Evolutionary conservation across 257 asterid species (phyloP).

Genomic region (Mentha longifolia): DNA sequence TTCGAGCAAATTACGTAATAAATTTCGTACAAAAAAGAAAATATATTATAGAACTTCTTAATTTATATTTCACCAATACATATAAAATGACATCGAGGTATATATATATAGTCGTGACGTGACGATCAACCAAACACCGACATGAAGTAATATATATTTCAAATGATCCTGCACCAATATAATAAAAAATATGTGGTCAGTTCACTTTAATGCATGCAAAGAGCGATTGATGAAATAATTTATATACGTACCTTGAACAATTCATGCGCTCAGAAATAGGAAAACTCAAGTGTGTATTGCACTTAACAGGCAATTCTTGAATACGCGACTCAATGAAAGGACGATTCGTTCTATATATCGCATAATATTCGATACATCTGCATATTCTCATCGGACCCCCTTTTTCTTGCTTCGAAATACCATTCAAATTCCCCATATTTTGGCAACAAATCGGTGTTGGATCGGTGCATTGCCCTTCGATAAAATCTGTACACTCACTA

Average conservation of each 20-base stretch:
- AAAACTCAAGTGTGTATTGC: constrained; percentile 44
- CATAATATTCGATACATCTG: constrained; percentile 40
- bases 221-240: not conserved
- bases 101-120: no score
- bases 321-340: constrained; percentile 29
- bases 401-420: constrained; percentile 7
- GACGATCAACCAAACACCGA: no score
- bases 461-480: constrained; percentile 17
- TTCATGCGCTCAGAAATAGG: constrained; percentile 51
- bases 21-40: no score
- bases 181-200: not conserved
- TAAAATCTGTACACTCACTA: constrained; percentile 13
- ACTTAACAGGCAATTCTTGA: constrained; percentile 32
- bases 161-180: constrained; percentile 12
- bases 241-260: constrained; percentile 35
- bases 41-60: no score
- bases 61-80: not conserved
- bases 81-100: not conserved
- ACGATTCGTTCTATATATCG: not conserved
- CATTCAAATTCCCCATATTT: constrained; percentile 28
- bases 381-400: constrained; percentile 39
- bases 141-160: not conserved
- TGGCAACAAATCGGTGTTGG: constrained; percentile 34
- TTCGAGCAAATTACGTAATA: no score
- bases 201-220: no score